Conservation (phyloP, 73 alveolate genomes). For the Blepharisma japonicum region DNA sequence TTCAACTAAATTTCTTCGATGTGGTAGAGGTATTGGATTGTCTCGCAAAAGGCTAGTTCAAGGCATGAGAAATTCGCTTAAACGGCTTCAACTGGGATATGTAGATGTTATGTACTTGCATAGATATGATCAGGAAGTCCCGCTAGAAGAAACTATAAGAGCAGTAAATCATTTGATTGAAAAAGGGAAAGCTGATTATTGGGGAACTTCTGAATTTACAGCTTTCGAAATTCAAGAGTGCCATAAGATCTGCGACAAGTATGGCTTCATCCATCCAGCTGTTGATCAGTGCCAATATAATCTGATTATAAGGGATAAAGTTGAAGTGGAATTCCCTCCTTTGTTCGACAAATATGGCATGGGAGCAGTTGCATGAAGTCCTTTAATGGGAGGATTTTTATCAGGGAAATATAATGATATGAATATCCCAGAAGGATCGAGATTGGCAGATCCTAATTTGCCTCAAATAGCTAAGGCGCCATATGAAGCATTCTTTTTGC, state of each 20-base stretch:
- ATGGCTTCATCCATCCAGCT: constrained; percentile 77
- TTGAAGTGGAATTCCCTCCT: constrained; percentile 80
- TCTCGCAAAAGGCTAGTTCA: constrained; percentile 88
- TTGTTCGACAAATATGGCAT: constrained; percentile 64
- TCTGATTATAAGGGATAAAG: constrained; percentile 76
- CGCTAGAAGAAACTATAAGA: constrained; percentile 88
- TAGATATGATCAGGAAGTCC: constrained; percentile 86
- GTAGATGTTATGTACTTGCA: constrained; percentile 91
- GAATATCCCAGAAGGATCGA: constrained; percentile 65
- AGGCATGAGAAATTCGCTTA: constrained; percentile 74
- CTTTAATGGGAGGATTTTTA: constrained; percentile 87
- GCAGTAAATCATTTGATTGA: constrained; percentile 87
- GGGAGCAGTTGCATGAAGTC: constrained; percentile 94
- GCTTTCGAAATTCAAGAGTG: constrained; percentile 82
- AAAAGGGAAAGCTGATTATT: constrained; percentile 90
- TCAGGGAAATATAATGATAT: constrained; percentile 95
- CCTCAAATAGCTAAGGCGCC: background rate
- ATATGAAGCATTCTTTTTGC: background rate
- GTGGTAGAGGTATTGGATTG: constrained; percentile 57
- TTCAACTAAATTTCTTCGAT: constrained; percentile 78
- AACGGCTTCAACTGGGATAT: constrained; percentile 74
- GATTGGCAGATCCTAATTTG: constrained; percentile 19
- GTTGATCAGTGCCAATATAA: constrained; percentile 92
- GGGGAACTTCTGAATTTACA: constrained; percentile 98
- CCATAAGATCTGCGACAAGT: constrained; percentile 60